phyloP scores from a whole-genome alignment of 2,329 filamentous ascomycete species.

The Penicillium sp. region DNA sequence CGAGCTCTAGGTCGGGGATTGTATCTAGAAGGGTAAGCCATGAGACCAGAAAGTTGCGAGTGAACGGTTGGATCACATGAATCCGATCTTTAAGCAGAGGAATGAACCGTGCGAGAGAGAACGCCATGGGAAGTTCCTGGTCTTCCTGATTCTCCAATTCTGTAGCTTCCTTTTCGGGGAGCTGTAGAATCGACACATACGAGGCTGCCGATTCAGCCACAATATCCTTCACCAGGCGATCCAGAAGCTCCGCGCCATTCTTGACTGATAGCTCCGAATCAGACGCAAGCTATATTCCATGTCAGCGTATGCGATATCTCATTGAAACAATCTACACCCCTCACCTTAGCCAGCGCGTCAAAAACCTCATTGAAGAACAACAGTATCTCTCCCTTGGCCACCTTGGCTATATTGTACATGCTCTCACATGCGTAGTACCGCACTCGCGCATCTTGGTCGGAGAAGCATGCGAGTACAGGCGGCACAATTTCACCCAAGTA shows the following conservation, averaged over 20 bases:
- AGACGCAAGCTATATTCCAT: constrained; percentile 69
- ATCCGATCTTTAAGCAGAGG: constrained; percentile 92
- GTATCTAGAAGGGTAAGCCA: constrained; percentile 96
- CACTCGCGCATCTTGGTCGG: constrained; percentile 94
- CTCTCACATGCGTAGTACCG: constrained; percentile 98
- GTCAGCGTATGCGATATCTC: constrained; percentile 7
- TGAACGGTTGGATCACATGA: constrained; percentile 90
- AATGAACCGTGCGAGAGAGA: constrained; percentile 87
- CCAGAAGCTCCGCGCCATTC: constrained; percentile 92
- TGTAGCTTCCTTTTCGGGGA: constrained; percentile 49
- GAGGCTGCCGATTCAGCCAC: constrained; percentile 92
- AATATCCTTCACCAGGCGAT: constrained; percentile 93
- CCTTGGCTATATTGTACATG: constrained; percentile 99
- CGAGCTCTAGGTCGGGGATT: constrained; percentile 92
- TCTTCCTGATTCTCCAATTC: constrained; percentile 39
- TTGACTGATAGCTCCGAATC: constrained; percentile 97
- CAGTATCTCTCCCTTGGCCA: constrained; percentile 94
- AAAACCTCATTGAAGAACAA: constrained; percentile 99
- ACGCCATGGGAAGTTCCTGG: constrained; percentile 71
- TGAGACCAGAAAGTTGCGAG: constrained; percentile 87
- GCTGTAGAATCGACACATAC: constrained; percentile 84
- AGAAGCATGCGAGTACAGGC: constrained; percentile 94
- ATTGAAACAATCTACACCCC: constrained; percentile 11
- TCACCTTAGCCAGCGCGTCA: constrained; percentile 91
- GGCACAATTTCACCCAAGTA: constrained; percentile 94